These are phyloP conservation scores for Trichomonas tenax DNA, from an alignment of 208 protist species.

Conservation along the genomic window DNA sequence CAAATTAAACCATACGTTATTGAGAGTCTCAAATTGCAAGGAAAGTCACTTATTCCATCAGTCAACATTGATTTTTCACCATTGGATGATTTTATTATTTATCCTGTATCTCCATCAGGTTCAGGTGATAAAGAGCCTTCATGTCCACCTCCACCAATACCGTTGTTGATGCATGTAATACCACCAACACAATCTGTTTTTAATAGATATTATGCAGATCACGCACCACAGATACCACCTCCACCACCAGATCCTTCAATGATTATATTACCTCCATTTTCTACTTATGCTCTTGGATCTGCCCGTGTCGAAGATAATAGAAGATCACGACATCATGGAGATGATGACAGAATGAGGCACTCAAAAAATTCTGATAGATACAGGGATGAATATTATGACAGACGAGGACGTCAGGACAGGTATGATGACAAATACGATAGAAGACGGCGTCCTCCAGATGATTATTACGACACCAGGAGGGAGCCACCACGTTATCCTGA, in stretches of 20 bases:
- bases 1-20: not conserved
- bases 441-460: not conserved
- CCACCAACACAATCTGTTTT: not conserved
- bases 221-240: not conserved
- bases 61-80: not conserved
- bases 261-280: not conserved
- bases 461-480: not conserved
- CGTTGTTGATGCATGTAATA: not conserved
- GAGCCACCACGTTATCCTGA: not conserved
- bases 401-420: not conserved
- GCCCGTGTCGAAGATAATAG: not conserved
- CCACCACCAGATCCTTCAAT: too few relatives aligned
- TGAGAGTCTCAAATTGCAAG: not conserved
- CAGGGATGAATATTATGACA: not conserved
- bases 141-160: not conserved
- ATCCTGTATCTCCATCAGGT: not conserved
- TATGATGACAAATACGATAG: not conserved
- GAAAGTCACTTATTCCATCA: not conserved
- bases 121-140: not conserved
- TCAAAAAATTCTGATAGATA: not conserved
- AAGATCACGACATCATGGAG: not conserved
- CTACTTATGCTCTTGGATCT: not conserved
- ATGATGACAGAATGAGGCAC: not conserved
- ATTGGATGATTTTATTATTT: not conserved
- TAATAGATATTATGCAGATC: not conserved